Percentiles rank a stretch among this genome's conserved stretches.
Conservation (phyloP, 1,139 yeast species). For the Pneumocystis sp. region DNA sequence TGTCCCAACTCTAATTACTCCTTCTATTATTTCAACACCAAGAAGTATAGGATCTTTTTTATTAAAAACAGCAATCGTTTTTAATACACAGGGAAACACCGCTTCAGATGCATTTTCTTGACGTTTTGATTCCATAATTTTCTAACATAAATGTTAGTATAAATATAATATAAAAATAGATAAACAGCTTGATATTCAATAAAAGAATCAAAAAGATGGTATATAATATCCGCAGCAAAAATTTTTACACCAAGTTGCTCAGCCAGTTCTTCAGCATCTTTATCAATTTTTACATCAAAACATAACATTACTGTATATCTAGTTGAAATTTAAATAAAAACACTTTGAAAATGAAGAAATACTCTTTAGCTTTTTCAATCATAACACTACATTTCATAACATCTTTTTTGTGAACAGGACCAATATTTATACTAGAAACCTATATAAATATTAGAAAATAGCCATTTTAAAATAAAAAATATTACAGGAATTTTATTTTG, state of each 20-base stretch:
- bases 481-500: slow-evolving; percentile 89
- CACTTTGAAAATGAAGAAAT: slow-evolving; percentile 11
- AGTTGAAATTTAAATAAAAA: not conserved
- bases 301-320: slow-evolving; percentile 76
- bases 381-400: slow-evolving; percentile 94
- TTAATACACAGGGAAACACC: slow-evolving; percentile 86
- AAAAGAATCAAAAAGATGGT: slow-evolving; percentile 89
- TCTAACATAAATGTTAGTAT: slow-evolving; percentile 23
- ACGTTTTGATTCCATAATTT: slow-evolving; percentile 78
- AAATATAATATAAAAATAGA: not conserved
- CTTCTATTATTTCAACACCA: slow-evolving; percentile 95
- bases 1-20: slow-evolving; percentile 77
- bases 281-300: slow-evolving; percentile 92
- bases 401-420: slow-evolving; percentile 95
- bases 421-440: slow-evolving; percentile 59
- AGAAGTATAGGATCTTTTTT: slow-evolving; percentile 98
- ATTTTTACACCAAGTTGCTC: slow-evolving; percentile 80
- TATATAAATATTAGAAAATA: not conserved
- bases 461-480: slow-evolving; percentile 37
- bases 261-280: slow-evolving; percentile 96
- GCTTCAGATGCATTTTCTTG: slow-evolving; percentile 79
- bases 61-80: slow-evolving; percentile 90
- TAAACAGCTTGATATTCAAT: slow-evolving; percentile 57
- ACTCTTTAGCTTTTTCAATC: slow-evolving; percentile 93
- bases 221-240: slow-evolving; percentile 90